Evolutionary conservation across 106 monocot genomes (phyloP).

Genomic region (Gastrodia elata): DNA sequence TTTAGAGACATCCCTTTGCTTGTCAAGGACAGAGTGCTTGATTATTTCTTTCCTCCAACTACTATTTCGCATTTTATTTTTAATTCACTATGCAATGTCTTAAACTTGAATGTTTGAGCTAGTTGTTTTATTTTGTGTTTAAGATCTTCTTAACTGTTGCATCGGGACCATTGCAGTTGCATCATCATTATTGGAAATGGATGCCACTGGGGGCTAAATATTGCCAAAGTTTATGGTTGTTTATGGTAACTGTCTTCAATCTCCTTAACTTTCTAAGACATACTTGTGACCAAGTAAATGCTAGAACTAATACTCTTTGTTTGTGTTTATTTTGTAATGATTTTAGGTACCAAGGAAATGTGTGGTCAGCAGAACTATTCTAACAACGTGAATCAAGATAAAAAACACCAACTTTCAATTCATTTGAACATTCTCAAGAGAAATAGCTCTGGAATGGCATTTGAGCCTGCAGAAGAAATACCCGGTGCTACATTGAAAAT

Average conservation of each 20-base stretch:
- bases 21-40: background rate
- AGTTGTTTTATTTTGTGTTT: background rate
- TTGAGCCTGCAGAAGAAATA: constrained; percentile 16
- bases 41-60: background rate
- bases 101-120: background rate
- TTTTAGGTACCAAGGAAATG: background rate
- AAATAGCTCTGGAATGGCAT: constrained; percentile 54
- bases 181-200: constrained; percentile 33
- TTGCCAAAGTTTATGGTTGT: constrained; percentile 29
- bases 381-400: constrained; percentile 14
- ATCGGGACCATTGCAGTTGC: constrained; percentile 10
- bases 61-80: background rate
- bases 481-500: constrained; percentile 14
- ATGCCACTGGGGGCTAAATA: constrained; percentile 40
- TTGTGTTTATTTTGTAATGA: background rate
- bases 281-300: background rate
- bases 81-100: background rate
- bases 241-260: constrained; percentile 18
- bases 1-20: background rate
- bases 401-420: constrained; percentile 5
- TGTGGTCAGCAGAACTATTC: constrained; percentile 1
- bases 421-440: constrained; percentile 12
- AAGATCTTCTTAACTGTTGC: background rate
- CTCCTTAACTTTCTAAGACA: background rate
- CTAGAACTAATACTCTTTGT: background rate